Evolutionary conservation across 352 stramenopile genomes (phyloP).

Genomic region (Pythium scleroteichum): DNA sequence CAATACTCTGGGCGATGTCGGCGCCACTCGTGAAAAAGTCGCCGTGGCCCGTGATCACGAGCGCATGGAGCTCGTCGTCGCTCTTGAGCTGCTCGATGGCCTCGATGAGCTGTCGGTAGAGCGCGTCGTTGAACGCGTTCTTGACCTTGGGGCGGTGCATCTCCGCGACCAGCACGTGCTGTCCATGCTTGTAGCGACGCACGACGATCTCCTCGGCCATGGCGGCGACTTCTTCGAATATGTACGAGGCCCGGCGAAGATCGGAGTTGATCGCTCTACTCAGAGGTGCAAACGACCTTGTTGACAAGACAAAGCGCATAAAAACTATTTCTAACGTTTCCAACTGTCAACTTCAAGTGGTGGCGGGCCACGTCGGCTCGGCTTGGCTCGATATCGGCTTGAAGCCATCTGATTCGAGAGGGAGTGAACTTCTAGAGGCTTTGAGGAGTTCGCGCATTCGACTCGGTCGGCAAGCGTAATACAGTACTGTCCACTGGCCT

Average conservation of each 20-base stretch:
- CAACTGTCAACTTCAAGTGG: constrained; percentile 24
- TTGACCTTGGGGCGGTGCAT: constrained; percentile 77
- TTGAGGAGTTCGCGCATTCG: constrained; percentile 13
- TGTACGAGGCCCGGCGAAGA: no score
- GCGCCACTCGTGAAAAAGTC: constrained; percentile 92
- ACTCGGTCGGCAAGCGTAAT: background rate
- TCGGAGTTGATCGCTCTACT: no score
- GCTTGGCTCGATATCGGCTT: constrained; percentile 2
- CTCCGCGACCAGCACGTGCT: constrained; percentile 71
- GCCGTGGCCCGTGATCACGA: constrained; percentile 89
- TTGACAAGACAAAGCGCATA: constrained; percentile 27
- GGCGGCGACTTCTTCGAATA: background rate
- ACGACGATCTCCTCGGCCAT: constrained; percentile 32
- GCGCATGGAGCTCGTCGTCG: constrained; percentile 66
- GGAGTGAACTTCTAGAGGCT: constrained; percentile 21
- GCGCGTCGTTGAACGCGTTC: constrained; percentile 89
- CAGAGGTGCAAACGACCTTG: constrained; percentile 2
- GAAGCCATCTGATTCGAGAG: constrained; percentile 12
- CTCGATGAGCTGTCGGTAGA: constrained; percentile 86
- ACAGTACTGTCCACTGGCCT: no score
- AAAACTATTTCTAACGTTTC: constrained; percentile 10
- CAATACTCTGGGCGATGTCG: constrained; percentile 60
- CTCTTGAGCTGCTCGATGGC: constrained; percentile 65
- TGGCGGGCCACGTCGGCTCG: constrained; percentile 4
- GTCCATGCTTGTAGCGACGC: constrained; percentile 45